A percentile compares a stretch with the other conserved stretches of the same genome.
phyloP scores from a whole-genome alignment of 2,329 filamentous ascomycete species.

The Trichoderma harzianum region DNA sequence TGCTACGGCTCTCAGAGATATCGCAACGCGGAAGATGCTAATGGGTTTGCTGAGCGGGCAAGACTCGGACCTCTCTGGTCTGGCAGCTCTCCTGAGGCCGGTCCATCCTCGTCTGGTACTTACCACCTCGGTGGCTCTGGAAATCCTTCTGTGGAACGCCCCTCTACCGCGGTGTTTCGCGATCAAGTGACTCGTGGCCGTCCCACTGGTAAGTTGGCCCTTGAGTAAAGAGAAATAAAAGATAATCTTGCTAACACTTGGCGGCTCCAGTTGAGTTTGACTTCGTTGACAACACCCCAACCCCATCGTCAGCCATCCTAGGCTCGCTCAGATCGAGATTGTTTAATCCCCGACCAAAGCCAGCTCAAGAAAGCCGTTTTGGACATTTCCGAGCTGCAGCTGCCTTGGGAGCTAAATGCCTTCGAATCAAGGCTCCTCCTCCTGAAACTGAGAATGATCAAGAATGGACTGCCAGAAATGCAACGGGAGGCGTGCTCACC shows the following conservation, averaged over 20 bases:
- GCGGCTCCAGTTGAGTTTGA: not conserved
- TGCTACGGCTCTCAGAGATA: slow-evolving; percentile 2
- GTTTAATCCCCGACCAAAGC: not conserved
- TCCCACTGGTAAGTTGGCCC: not conserved
- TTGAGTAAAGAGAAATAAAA: not conserved
- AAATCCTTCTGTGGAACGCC: not conserved
- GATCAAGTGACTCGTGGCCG: not conserved
- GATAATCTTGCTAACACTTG: not conserved
- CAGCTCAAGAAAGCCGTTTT: not conserved
- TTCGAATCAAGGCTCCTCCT: slow-evolving; percentile 5
- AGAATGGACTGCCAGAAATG: not conserved
- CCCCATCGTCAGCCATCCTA: slow-evolving; percentile 18
- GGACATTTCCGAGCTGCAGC: slow-evolving; percentile 10
- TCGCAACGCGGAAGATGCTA: not conserved
- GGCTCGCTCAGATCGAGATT: not conserved
- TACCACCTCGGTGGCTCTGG: not conserved
- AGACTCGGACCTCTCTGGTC: slow-evolving; percentile 34
- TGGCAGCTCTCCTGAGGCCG: not conserved
- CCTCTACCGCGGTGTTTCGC: not conserved
- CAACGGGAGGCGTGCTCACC: not conserved
- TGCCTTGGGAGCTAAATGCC: slow-evolving; percentile 9
- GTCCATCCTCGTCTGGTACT: not conserved
- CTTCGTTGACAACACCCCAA: not conserved
- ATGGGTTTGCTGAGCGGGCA: slow-evolving; percentile 27
- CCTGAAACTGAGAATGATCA: not conserved